These are phyloP conservation scores for Eucommia ulmoides DNA, from an alignment of 257 asterid genomes.

Conservation along the genomic window DNA sequence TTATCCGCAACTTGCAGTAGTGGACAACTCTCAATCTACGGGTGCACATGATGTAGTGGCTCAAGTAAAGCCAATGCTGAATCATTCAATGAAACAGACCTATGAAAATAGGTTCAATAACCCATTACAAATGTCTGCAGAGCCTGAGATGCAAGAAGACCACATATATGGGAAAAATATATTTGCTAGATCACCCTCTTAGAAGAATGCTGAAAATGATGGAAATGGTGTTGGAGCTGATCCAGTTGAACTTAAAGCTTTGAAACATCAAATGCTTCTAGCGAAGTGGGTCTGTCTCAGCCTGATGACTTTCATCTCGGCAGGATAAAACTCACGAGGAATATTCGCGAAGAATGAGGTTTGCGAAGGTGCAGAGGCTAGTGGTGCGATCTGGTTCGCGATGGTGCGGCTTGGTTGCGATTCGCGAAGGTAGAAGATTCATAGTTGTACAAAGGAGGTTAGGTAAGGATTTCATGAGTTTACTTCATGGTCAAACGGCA, in stretches of 20 bases:
- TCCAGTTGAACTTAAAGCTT: slow-evolving; percentile 21
- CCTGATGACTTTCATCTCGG: slow-evolving; percentile 15
- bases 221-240: slow-evolving; percentile 17
- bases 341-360: too few relatives aligned
- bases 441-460: too few relatives aligned
- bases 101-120: slow-evolving; percentile 15
- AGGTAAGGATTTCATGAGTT: too few relatives aligned
- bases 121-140: slow-evolving; percentile 15
- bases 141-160: slow-evolving; percentile 22
- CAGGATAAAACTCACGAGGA: slow-evolving; percentile 19
- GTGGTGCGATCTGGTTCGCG: too few relatives aligned
- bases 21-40: slow-evolving; percentile 24
- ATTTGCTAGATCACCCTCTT: slow-evolving; percentile 26
- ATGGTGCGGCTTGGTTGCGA: too few relatives aligned
- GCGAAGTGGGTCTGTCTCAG: slow-evolving; percentile 10
- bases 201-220: slow-evolving; percentile 23
- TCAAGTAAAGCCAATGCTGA: slow-evolving; percentile 32
- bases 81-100: slow-evolving; percentile 24
- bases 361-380: too few relatives aligned
- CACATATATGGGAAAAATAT: slow-evolving; percentile 12
- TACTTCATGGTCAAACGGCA: too few relatives aligned
- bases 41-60: slow-evolving; percentile 32
- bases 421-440: too few relatives aligned
- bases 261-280: slow-evolving; percentile 13
- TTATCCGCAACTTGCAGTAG: too few relatives aligned